Base-by-base conservation (phyloP, 2,329 filamentous ascomycete species). In the Aspergillus spinulosporus region DNA sequence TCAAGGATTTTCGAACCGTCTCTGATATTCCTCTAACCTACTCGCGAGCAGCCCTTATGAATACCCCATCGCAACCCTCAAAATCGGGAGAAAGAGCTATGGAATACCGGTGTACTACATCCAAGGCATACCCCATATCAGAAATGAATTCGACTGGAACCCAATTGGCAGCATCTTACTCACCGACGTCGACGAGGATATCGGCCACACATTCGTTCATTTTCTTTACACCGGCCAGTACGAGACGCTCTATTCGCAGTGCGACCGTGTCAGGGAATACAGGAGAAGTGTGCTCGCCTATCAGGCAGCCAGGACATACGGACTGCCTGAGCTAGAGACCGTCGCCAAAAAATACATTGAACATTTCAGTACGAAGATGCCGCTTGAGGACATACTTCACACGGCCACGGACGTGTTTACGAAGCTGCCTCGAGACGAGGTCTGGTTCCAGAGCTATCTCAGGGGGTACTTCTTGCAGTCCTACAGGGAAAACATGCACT, bases 111-210 rank as follows among this genome's bases (percentile, higher is more conserved):
- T 34, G 32, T 34, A 34, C 32, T 34, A 34, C 11, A 6, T 34
- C 32, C 6, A 34, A 34, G 11, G 11, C 11, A 34, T 34, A 34
- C 32, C 32, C 32, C 32, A 34, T 7, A 34, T 34, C 32, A 34
- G 11, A 11, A 34, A 34, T 6, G 11, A 34, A 34, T 11, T 34
- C 32, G 6, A 34, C 32, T 26, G 9, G 39, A 7, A 31, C 9
- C 32, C 42, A 14, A 11, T 6, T 11, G 6, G 6, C 6, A 6
- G 26, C 2, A 31, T 47, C 8, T n/a, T 4, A 26, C 34, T 48
- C 2, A 1, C n/a, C 6, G 31, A 72, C 70, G 57, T 63, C 75
- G 11, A 62, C 31, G 60, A 59, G 28, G 60, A 60, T 49, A 34
- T 42, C 11, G 57, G 60, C 9, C 57, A 64, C 36, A 62, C 62